Base-by-base conservation (phyloP, 1,284 basidiomycete genomes). In the Cystobasidium slooffiae region DNA sequence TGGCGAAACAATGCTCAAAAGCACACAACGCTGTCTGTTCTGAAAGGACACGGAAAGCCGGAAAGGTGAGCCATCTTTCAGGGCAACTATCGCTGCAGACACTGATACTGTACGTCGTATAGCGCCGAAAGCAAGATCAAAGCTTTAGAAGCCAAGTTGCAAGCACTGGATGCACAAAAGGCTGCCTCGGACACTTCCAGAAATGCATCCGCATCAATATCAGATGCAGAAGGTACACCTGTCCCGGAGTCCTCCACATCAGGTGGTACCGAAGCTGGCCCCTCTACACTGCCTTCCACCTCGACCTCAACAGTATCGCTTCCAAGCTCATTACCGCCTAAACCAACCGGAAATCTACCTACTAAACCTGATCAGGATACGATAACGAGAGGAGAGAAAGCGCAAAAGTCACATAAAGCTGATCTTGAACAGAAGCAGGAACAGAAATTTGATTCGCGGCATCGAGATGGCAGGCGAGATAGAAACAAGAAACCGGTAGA, bases 91-190 rank as follows among this genome's bases (percentile, higher is more conserved):
- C 84, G n/a, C 24, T 41, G 14, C 24, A 24, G 4, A 37, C 6
- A 7, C 12, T 9, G 39, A 5, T 43, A 3, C 24, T 14, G n/a
- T 16, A 20, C 8, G 5, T 53, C 1, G 7, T 53, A 9, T 22
- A 66, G 92, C 72, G 94, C 92, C 0, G 85, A 88, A 62, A 89
- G 89, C 77, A 97, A 97, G 83, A 98, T 98, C 78, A 93, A 94
- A 1, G 88, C 91, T 76, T 91, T 97, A 87, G 96, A 98, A 82
- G 95, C 95, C 5, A 98, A 98, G 82, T 85, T 98, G 22, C 52
- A 53, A 31, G 46, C 53, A 22, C 47, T 70, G 18, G 58, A 52
- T 31, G 51, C 52, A 14, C 31, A 46, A n/a, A 75, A 75, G 51
- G 65, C 59, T 3, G 75, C 56, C 9, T 52, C 49, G 5, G 47